Percentiles rank a stretch among this genome's conserved stretches.
Evolutionary conservation across 2,329 filamentous ascomycete genomes (phyloP).

Genomic region (Dendryphion nanum): DNA sequence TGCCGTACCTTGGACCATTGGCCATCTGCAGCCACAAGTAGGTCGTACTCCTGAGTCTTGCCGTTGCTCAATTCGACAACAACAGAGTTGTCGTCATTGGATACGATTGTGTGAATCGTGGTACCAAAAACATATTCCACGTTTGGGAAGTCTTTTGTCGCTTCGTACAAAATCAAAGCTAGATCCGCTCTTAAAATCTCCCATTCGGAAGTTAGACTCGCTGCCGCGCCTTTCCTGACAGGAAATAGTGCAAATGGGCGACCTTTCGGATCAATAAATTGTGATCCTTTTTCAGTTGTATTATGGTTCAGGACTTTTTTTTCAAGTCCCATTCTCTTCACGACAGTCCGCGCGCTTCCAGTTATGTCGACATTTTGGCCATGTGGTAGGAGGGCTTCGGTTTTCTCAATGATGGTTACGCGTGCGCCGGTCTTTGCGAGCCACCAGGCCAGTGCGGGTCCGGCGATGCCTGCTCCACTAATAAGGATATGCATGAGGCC

Average conservation of each 20-base stretch:
- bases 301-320: slow-evolving; percentile 31
- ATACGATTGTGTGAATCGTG: slow-evolving; percentile 15
- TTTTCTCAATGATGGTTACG: slow-evolving; percentile 46
- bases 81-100: slow-evolving; percentile 35
- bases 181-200: slow-evolving; percentile 60
- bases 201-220: slow-evolving; percentile 50
- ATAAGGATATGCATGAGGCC: slow-evolving; percentile 34
- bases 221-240: slow-evolving; percentile 33
- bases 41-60: slow-evolving; percentile 44
- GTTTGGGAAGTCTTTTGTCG: not conserved
- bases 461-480: slow-evolving; percentile 25
- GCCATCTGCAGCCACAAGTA: slow-evolving; percentile 57
- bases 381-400: slow-evolving; percentile 41
- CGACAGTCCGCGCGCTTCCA: slow-evolving; percentile 47
- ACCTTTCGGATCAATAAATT: slow-evolving; percentile 42
- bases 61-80: slow-evolving; percentile 45
- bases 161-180: slow-evolving; percentile 47
- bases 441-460: slow-evolving; percentile 49
- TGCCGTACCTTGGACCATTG: slow-evolving; percentile 45
- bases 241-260: slow-evolving; percentile 37
- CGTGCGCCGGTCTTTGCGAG: slow-evolving; percentile 41
- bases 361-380: slow-evolving; percentile 56
- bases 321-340: slow-evolving; percentile 52
- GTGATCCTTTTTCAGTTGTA: slow-evolving; percentile 48
- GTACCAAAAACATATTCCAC: slow-evolving; percentile 26